Conservation (phyloP, 1,284 basidiomycete genomes). For the Anthracocystis setariae region DNA sequence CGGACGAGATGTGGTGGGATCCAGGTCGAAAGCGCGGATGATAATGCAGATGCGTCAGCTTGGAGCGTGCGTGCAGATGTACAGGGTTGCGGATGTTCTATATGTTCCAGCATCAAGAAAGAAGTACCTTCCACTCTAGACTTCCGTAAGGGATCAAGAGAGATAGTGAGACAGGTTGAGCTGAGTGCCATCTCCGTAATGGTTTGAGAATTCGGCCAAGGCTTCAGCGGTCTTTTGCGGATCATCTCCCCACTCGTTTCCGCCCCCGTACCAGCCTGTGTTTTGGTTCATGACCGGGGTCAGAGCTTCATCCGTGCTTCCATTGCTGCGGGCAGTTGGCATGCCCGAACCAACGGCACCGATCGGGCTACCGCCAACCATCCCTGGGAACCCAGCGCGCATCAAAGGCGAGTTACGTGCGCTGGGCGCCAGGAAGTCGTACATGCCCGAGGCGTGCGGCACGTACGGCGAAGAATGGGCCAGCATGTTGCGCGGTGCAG, state of each 20-base stretch:
- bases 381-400: conserved; percentile 17
- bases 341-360: conserved; percentile 9
- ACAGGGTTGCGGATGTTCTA: conserved; percentile 1
- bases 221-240: conserved; percentile 51
- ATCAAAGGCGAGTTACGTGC: conserved; percentile 46
- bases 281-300: conserved; percentile 47
- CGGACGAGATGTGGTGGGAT: neutral
- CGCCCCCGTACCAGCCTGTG: conserved; percentile 37
- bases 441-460: conserved; percentile 43
- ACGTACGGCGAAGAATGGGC: conserved; percentile 40
- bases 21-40: conserved; percentile 1
- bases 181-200: conserved; percentile 35
- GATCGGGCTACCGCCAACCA: conserved; percentile 1
- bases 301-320: conserved; percentile 45
- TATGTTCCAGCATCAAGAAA: neutral
- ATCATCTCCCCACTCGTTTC: conserved; percentile 49
- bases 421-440: conserved; percentile 45
- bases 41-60: conserved; percentile 1
- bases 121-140: too few species aligned
- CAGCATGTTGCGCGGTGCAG: conserved; percentile 35
- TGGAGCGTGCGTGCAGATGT: neutral
- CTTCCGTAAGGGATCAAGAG: conserved; percentile 12
- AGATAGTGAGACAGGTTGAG: conserved; percentile 42
- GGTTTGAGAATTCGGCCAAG: conserved; percentile 41
- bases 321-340: conserved; percentile 43